phyloP scores from a whole-genome alignment of 140 eudicot species.

The Anethum foeniculum region DNA sequence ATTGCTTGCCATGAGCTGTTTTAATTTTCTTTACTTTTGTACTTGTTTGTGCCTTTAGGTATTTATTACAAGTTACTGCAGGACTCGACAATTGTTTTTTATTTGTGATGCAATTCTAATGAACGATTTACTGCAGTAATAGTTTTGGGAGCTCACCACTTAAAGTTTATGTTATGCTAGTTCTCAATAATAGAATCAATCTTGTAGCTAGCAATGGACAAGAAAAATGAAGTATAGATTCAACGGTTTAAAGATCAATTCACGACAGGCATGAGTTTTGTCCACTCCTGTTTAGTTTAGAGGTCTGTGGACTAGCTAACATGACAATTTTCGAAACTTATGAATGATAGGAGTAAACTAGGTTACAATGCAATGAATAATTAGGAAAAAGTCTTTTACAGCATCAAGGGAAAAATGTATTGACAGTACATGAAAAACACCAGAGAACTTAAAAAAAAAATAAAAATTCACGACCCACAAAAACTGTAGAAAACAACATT shows the following conservation, averaged over 20 bases:
- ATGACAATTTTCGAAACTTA: neutral
- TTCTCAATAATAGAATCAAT: neutral
- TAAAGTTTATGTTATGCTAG: neutral
- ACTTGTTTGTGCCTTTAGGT: neutral
- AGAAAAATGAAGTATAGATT: neutral
- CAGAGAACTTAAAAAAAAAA: neutral
- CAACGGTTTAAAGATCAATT: neutral
- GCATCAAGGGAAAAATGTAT: neutral
- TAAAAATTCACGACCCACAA: neutral
- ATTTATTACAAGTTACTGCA: neutral
- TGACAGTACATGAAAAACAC: neutral
- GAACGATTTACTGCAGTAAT: neutral
- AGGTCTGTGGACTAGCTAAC: neutral
- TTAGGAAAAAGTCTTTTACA: neutral
- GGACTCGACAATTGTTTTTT: neutral
- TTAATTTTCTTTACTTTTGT: neutral
- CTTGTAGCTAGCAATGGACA: neutral
- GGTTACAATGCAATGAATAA: neutral
- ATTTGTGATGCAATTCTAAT: neutral
- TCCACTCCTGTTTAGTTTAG: neutral
- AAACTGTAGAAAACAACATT: neutral
- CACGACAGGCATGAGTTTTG: neutral
- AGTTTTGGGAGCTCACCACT: neutral
- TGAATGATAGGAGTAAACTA: neutral
- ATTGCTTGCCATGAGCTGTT: neutral